Evolutionary conservation across 116 monocot genomes (phyloP), one percentile per base, ranked within the genome.

Genomic region (Papilionanthe hybrid): DNA sequence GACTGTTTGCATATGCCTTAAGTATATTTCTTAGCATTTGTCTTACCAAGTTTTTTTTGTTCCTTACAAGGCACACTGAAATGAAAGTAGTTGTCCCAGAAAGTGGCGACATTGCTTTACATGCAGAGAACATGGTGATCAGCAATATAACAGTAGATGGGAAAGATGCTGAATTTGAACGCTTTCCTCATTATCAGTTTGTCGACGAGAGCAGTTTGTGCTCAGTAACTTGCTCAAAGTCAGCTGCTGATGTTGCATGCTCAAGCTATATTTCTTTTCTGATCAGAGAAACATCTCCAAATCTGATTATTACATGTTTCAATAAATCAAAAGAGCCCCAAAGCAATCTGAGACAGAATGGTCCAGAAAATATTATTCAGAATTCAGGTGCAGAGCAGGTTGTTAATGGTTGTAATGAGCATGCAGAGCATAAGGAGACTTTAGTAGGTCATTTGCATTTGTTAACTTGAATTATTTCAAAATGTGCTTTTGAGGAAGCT

Each of bases 211-310:
- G 86, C 28, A 89, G 81, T 68, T 94, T 85, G 84, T 78, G 75
- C 85, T 90, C 91, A 19, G 90, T 94, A 7, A 86, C 92, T 71
- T 94, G 91, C 81, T 84, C 76, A 60, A 81, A 82, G 69, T 85
- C 90, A 76, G 98, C 98, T 81, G 92, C 98, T 76, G 93, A 93
- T 83, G 84, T 82, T 82, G 94, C 95, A 43, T 93, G 87, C 69
- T 79, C 86, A 76, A 72, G 55, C 41, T 98, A 98, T 76, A 73
- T 86, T 8, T 91, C 88, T 48, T 91, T 86, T 79, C 87, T 98
- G 13, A 87, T 86, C 58, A 90, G 82, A 79, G 98, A 98, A 83
- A 81, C 82, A 72, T 65, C 77, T 49, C 95, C 98, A n/a, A 98
- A 94, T 88, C 79, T 98, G 27, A 74, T 94, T 10, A 89, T 98